These are phyloP conservation scores for Brassica juncea DNA, from an alignment of 345 rosid genomes.

Conservation along the genomic window DNA sequence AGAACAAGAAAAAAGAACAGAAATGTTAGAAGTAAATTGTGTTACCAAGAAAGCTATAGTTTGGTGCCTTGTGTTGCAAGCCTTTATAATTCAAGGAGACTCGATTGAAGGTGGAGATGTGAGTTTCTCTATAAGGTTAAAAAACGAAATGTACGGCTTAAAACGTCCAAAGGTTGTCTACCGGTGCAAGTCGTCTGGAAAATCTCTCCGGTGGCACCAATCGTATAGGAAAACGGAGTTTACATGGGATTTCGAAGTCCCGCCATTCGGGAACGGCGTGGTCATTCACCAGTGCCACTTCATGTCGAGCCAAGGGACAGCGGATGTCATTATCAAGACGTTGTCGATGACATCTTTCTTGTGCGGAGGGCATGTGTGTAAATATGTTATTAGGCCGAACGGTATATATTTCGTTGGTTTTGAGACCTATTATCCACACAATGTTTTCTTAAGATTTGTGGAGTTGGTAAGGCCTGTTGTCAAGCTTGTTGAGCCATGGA, in stretches of 20 bases:
- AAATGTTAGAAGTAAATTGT: slow-evolving; percentile 23
- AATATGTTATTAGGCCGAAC: slow-evolving; percentile 31
- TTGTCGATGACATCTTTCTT: slow-evolving; percentile 37
- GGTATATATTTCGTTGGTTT: slow-evolving; percentile 39
- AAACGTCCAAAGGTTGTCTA: slow-evolving; percentile 35
- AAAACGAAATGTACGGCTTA: slow-evolving; percentile 40
- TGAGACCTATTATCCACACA: slow-evolving; percentile 38
- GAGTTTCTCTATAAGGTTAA: slow-evolving; percentile 22
- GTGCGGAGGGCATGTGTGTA: slow-evolving; percentile 39
- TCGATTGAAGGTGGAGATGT: slow-evolving; percentile 21
- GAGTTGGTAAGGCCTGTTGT: slow-evolving; percentile 39
- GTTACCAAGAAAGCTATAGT: slow-evolving; percentile 18
- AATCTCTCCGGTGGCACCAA: slow-evolving; percentile 34
- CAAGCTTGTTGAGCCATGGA: slow-evolving; percentile 42
- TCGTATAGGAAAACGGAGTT: slow-evolving; percentile 18
- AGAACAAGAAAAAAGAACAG: background rate
- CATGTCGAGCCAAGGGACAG: slow-evolving; percentile 40
- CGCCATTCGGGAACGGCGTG: slow-evolving; percentile 33
- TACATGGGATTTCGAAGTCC: slow-evolving; percentile 36
- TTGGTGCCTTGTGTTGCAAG: slow-evolving; percentile 31
- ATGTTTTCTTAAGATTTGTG: slow-evolving; percentile 19
- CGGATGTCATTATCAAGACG: slow-evolving; percentile 33
- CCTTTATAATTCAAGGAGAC: background rate
- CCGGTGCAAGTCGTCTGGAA: slow-evolving; percentile 28
- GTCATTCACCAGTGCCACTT: slow-evolving; percentile 38